Evolutionary conservation across 2,329 filamentous ascomycete species (phyloP).

Genomic region (Hysterium pulicare): DNA sequence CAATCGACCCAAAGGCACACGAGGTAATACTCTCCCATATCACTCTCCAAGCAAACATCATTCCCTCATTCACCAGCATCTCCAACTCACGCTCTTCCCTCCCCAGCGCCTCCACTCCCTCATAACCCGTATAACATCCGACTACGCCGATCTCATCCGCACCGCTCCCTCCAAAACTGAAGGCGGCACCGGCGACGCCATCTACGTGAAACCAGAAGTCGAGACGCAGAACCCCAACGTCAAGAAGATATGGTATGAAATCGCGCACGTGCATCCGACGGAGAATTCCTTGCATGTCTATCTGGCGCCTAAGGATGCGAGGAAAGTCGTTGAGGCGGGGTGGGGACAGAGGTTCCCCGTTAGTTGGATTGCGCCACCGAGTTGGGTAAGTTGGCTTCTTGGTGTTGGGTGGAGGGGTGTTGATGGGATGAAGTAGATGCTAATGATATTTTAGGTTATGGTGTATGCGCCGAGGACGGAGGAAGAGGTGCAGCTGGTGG

Average conservation of each 20-base stretch:
- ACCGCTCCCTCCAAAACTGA: slow-evolving; percentile 25
- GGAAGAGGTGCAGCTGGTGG: slow-evolving; percentile 64
- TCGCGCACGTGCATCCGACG: slow-evolving; percentile 66
- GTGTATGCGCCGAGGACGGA: slow-evolving; percentile 74
- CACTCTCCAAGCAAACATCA: neutral
- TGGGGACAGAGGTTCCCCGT: slow-evolving; percentile 68
- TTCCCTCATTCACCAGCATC: slow-evolving; percentile 9
- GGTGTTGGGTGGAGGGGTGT: neutral
- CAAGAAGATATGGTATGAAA: slow-evolving; percentile 30
- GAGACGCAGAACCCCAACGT: slow-evolving; percentile 24
- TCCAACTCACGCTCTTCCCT: neutral
- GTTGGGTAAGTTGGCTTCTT: slow-evolving; percentile 18
- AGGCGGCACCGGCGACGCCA: slow-evolving; percentile 29
- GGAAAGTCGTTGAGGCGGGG: slow-evolving; percentile 65
- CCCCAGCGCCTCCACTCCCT: slow-evolving; percentile 5
- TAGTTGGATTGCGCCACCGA: slow-evolving; percentile 25
- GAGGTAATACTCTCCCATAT: neutral
- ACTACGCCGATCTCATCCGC: slow-evolving; percentile 15
- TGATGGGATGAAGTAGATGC: slow-evolving; percentile 57
- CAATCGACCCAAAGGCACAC: slow-evolving; percentile 19
- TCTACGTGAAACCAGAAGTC: slow-evolving; percentile 25
- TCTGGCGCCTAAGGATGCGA: slow-evolving; percentile 73
- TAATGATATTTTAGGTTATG: slow-evolving; percentile 68
- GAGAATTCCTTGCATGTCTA: slow-evolving; percentile 77
- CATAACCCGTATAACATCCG: slow-evolving; percentile 20